Evolutionary conservation across 371 early-diverging fungal species (phyloP).

Genomic region (Choanephora cucurbitarum): DNA sequence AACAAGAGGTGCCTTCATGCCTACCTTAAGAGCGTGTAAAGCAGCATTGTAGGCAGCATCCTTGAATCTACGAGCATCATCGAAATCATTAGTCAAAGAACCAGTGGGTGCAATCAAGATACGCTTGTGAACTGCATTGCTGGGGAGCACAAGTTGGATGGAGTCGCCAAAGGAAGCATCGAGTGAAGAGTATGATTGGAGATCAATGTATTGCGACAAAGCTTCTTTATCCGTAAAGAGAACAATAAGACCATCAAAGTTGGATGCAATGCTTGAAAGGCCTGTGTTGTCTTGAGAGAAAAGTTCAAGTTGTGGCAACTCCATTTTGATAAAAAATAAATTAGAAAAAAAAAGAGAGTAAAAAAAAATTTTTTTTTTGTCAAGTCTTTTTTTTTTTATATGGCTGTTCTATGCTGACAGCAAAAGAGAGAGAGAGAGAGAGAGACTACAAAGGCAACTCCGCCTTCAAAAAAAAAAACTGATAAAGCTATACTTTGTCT

Average conservation of each 20-base stretch:
- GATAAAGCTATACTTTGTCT: too few relatives aligned
- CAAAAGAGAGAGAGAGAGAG: background rate
- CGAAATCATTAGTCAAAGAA: slow-evolving; percentile 70
- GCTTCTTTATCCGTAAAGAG: slow-evolving; percentile 41
- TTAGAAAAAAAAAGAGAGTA: background rate
- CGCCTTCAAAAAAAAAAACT: background rate
- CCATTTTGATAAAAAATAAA: slow-evolving; percentile 13
- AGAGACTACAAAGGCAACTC: background rate
- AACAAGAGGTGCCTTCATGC: slow-evolving; percentile 60
- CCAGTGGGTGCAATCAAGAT: slow-evolving; percentile 76
- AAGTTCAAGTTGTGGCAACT: slow-evolving; percentile 17
- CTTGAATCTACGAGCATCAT: slow-evolving; percentile 79
- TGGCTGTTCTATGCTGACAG: background rate
- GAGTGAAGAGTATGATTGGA: slow-evolving; percentile 28
- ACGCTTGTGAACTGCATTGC: slow-evolving; percentile 56
- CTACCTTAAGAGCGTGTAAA: slow-evolving; percentile 67
- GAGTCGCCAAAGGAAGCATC: slow-evolving; percentile 46
- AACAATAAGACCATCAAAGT: slow-evolving; percentile 44
- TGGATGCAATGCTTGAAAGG: background rate
- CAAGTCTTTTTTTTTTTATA: background rate
- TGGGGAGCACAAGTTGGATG: slow-evolving; percentile 38
- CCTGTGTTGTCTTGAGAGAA: slow-evolving; percentile 1
- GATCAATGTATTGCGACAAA: slow-evolving; percentile 26
- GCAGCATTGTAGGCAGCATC: slow-evolving; percentile 68
- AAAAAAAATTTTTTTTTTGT: slow-evolving; percentile 7